Conservation (phyloP, 306 rosid species). For the Elaeagnus macrophylla region DNA sequence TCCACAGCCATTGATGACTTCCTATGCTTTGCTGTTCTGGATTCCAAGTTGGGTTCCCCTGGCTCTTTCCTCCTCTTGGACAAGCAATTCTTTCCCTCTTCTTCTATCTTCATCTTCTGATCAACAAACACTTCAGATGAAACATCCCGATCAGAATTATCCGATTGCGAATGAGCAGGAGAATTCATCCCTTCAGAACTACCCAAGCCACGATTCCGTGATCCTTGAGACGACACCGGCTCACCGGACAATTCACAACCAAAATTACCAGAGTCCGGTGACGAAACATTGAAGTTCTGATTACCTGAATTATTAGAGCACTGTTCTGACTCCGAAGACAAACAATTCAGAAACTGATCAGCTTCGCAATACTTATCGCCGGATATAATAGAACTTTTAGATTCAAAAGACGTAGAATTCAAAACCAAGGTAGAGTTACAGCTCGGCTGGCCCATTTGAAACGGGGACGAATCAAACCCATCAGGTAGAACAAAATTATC, state of each 20-base stretch:
- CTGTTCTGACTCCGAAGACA: slow-evolving; percentile 18
- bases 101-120: slow-evolving; percentile 50
- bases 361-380: slow-evolving; percentile 20
- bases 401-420: slow-evolving; percentile 31
- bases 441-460: too few species aligned
- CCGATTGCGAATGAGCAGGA: slow-evolving; percentile 25
- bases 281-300: slow-evolving; percentile 2
- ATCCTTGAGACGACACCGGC: slow-evolving; percentile 63
- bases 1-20: slow-evolving; percentile 31
- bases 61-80: slow-evolving; percentile 74
- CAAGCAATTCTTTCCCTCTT: slow-evolving; percentile 26
- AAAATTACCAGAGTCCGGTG: slow-evolving; percentile 23
- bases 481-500: too few species aligned
- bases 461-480: too few species aligned
- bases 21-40: slow-evolving; percentile 47
- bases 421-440: neutral
- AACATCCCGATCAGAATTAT: slow-evolving; percentile 28
- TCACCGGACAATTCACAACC: slow-evolving; percentile 39
- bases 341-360: slow-evolving; percentile 34
- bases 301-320: slow-evolving; percentile 6
- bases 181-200: slow-evolving; percentile 35
- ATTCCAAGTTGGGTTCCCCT: slow-evolving; percentile 38
- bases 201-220: slow-evolving; percentile 46
- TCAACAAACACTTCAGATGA: slow-evolving; percentile 27
- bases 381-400: slow-evolving; percentile 27